A percentile compares a stretch with the other conserved stretches of the same genome.
Conservation (phyloP, 2,329 filamentous ascomycete species). For the Penicillium sp. region DNA sequence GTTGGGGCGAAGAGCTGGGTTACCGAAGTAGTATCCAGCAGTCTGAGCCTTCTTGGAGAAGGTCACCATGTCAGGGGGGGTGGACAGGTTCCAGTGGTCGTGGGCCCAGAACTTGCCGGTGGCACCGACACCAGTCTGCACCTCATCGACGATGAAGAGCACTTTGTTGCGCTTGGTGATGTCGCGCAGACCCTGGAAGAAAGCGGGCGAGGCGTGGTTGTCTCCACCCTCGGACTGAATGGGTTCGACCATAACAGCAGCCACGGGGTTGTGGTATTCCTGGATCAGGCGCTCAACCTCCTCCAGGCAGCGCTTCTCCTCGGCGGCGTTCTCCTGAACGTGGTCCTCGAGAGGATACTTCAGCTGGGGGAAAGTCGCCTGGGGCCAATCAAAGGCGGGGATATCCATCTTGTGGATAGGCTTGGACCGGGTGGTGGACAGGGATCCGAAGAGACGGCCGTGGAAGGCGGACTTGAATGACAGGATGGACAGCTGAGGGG, state of each 20-base stretch:
- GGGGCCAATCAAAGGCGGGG: slow-evolving; percentile 90
- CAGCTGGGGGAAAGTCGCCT: slow-evolving; percentile 75
- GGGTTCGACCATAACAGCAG: slow-evolving; percentile 79
- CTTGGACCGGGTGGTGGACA: slow-evolving; percentile 87
- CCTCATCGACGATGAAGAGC: slow-evolving; percentile 86
- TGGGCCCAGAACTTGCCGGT: slow-evolving; percentile 96
- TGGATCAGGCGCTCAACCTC: slow-evolving; percentile 78
- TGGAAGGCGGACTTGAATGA: slow-evolving; percentile 88
- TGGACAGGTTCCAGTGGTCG: slow-evolving; percentile 79
- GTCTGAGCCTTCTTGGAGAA: slow-evolving; percentile 95
- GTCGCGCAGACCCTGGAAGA: slow-evolving; percentile 78
- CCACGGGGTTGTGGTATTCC: slow-evolving; percentile 71
- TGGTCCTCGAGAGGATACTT: slow-evolving; percentile 83
- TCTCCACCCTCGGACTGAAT: slow-evolving; percentile 92
- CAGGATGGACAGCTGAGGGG: slow-evolving; percentile 74
- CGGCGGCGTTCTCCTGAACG: slow-evolving; percentile 70
- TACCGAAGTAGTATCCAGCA: slow-evolving; percentile 84
- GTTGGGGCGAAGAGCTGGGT: slow-evolving; percentile 74
- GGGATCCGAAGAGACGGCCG: slow-evolving; percentile 78
- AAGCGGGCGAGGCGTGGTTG: slow-evolving; percentile 82
- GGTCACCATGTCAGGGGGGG: slow-evolving; percentile 86
- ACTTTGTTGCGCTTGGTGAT: slow-evolving; percentile 63
- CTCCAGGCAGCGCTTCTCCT: slow-evolving; percentile 72
- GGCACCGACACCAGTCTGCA: slow-evolving; percentile 87
- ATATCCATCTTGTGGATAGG: slow-evolving; percentile 93